These are phyloP conservation scores for Tarenaya hassleriana DNA, from an alignment of 345 rosid species.

Conservation along the genomic window DNA sequence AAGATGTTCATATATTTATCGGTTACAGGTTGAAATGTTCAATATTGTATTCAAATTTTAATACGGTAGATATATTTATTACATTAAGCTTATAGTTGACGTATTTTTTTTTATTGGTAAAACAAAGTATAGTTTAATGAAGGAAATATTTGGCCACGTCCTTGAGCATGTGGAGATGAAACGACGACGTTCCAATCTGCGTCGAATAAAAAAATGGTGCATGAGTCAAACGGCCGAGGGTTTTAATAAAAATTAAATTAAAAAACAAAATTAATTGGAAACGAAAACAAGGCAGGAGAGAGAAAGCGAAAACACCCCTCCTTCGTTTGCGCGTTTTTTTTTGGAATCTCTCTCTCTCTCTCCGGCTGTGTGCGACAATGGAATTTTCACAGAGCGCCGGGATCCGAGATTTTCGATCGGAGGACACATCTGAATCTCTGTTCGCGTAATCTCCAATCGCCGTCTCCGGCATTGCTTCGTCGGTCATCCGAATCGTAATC, in stretches of 20 bases:
- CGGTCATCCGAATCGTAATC: slow-evolving; percentile 25
- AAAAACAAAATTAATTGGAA: slow-evolving; percentile 4
- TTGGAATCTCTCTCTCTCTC: slow-evolving; percentile 11
- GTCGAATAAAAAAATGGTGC: too few species aligned
- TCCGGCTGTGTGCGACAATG: slow-evolving; percentile 29
- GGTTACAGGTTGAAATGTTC: too few species aligned
- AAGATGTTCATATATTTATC: too few species aligned
- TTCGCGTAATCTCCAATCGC: slow-evolving; percentile 22
- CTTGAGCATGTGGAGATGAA: too few species aligned
- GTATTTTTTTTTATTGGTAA: too few species aligned
- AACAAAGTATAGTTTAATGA: too few species aligned
- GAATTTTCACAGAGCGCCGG: slow-evolving; percentile 42
- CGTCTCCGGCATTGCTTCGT: slow-evolving; percentile 16
- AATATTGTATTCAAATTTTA: too few species aligned
- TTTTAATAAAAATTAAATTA: not conserved
- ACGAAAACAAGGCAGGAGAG: slow-evolving; percentile 23
- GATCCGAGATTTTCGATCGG: slow-evolving; percentile 54
- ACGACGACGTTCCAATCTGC: too few species aligned
- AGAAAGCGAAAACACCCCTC: slow-evolving; percentile 22
- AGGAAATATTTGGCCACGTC: too few species aligned
- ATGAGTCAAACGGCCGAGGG: too few species aligned
- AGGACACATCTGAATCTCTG: slow-evolving; percentile 24
- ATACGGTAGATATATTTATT: too few species aligned
- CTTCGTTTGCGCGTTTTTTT: slow-evolving; percentile 39
- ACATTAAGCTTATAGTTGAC: too few species aligned